These are phyloP conservation scores for Persicaria tinctoria DNA, from an alignment of 148 eudicot species.

Conservation along the genomic window DNA sequence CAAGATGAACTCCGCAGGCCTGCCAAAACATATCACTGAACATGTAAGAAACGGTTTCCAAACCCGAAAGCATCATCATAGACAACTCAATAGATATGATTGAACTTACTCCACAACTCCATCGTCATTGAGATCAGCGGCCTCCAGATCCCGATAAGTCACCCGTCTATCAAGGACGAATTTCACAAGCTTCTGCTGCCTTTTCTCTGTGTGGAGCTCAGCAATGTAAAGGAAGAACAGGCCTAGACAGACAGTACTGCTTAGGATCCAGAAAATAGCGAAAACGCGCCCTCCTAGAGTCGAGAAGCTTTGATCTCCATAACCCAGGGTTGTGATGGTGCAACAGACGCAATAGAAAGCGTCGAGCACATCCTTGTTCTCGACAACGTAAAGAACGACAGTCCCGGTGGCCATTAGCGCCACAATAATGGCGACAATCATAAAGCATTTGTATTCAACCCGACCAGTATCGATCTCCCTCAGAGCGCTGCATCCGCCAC, in stretches of 20 bases:
- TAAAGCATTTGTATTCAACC: slow-evolving; percentile 46
- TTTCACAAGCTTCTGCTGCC: slow-evolving; percentile 40
- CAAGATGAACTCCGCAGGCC: slow-evolving; percentile 74
- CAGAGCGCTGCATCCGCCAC: slow-evolving; percentile 28
- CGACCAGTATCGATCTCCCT: slow-evolving; percentile 54
- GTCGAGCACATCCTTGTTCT: slow-evolving; percentile 51
- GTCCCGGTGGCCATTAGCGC: slow-evolving; percentile 55
- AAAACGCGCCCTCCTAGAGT: slow-evolving; percentile 70
- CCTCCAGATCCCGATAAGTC: slow-evolving; percentile 67
- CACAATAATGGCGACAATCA: slow-evolving; percentile 28
- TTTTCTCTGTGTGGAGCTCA: slow-evolving; percentile 62
- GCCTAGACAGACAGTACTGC: slow-evolving; percentile 63
- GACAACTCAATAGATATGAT: neutral
- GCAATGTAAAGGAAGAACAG: slow-evolving; percentile 73
- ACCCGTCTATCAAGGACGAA: slow-evolving; percentile 49
- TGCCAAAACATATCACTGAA: slow-evolving; percentile 12
- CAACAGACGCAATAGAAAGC: slow-evolving; percentile 88
- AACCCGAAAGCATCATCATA: neutral
- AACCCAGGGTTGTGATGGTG: slow-evolving; percentile 85
- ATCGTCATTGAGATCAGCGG: slow-evolving; percentile 79
- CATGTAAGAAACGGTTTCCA: neutral
- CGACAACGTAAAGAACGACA: slow-evolving; percentile 44
- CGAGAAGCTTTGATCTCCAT: slow-evolving; percentile 83
- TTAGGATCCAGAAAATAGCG: slow-evolving; percentile 76
- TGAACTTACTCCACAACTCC: slow-evolving; percentile 57